Base-by-base conservation (phyloP, 345 rosid species). In the Cochlearia excelsa region DNA sequence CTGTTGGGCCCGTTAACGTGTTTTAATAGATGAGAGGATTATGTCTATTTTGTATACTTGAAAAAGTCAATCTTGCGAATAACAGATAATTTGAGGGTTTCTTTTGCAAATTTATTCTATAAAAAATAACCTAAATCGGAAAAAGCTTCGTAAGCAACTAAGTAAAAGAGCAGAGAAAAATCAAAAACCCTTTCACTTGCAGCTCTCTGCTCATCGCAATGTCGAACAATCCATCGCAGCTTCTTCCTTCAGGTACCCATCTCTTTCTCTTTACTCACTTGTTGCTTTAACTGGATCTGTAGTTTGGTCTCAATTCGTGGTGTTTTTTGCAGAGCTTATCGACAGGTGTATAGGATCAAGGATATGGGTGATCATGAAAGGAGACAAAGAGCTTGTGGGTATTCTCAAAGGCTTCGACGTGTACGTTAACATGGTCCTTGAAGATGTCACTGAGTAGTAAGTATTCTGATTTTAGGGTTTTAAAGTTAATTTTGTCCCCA, bases 281-380 rank as follows among this genome's bases (percentile, higher is more conserved):
- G 52, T 31, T 28, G 1, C 5, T 38, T 38, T 31, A 63, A 23
- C 4, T 38, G 10, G 67, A 43, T 72, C 57, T 68, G 68, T 42
- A 8, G 9, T 54, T 50, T 37, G 8, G 10, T 6, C 16, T 23
- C 46, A 43, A 33, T 31, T 54, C 3, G 54, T 49, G 27, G 1
- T 37, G 43, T 55, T 10, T 39, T 9, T 1, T 42, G 78, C 84
- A 84, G 92, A 87, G 84, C 69, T 87, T 39, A 87, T 87, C 45
- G 95, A 85, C 61, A 77, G 90, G 68, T 87, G 95, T 79, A 70
- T 87, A 64, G 95, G 95, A 38, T 87, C 95, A 46, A 87, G 78
- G 77, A 84, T 87, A 51, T 81, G 92, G 95, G 92, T 87, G 54
- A 84, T 87, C 29, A 85, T 87, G 95, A 87, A 87, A 80, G 92